Base-by-base conservation (phyloP, 192 early-diverging fungal genomes). In the Linnemannia schmuckeri region DNA sequence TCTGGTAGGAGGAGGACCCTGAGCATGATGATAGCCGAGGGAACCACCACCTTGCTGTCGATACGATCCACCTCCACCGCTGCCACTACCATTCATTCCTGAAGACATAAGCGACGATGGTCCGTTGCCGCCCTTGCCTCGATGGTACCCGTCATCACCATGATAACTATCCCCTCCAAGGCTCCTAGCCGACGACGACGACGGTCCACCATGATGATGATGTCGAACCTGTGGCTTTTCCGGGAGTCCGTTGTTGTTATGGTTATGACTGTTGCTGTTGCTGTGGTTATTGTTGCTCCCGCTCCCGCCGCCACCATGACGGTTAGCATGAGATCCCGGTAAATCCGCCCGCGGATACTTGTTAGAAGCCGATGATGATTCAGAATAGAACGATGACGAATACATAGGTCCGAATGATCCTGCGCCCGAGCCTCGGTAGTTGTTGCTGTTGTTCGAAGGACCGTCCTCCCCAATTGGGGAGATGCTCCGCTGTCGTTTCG, bases 271-370 rank as follows among this genome's bases (percentile, higher is more conserved):
- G 18, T n/a, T 3, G 44, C 35, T 41, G 52, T 70, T 70, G 35
- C 27, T 38, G 10, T 70, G n/a, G 35, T 12, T 81, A 12, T 20
- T 66, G 22, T 41, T 77, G 44, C 71, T 61, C 49, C 49, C 49
- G 18, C 17, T 18, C 49, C 49, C 49, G 17, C 15, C 18, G 33
- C 22, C 68, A 40, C 61, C 79, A 42, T n/a, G 49, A 46, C 66
- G 75, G 22, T 75, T 49, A 12, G 74, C n/a, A 66, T 85, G 74
- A 1, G 74, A 73, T 72, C 63, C 77, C 55, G 47, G 49, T 35
- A 79, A 76, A 75, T 85, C 78, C 83, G 83, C 83, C 83, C 83
- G 78, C 78, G 83, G 83, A 85, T 80, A 78, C 74, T 85, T 85
- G 35, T 70, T 75, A 37, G 77, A 52, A 70, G 30, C 17, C 37